Evolutionary conservation across 306 rosid genomes (phyloP).

Genomic region (Senna tora): DNA sequence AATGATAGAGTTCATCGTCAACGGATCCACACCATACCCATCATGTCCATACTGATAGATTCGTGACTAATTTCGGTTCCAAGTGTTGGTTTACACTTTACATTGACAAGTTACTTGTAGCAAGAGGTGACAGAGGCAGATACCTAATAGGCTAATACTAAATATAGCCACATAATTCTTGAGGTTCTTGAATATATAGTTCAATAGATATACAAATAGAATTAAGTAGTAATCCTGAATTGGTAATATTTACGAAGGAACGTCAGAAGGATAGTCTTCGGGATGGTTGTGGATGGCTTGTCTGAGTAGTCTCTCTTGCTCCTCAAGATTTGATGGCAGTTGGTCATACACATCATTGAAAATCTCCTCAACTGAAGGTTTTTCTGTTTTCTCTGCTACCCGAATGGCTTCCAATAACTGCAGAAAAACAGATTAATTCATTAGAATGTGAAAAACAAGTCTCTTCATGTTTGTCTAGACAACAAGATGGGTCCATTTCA

Average conservation of each 20-base stretch:
- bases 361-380: constrained; percentile 60
- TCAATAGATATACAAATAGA: background rate
- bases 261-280: constrained; percentile 64
- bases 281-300: constrained; percentile 49
- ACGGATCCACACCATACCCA: background rate
- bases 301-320: constrained; percentile 59
- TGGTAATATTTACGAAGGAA: constrained; percentile 55
- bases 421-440: constrained; percentile 12
- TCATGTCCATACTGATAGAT: background rate
- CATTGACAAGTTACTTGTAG: background rate
- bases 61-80: background rate
- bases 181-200: no score
- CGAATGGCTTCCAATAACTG: constrained; percentile 65
- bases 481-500: background rate
- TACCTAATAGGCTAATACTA: background rate
- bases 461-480: background rate
- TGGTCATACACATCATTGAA: constrained; percentile 68
- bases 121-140: background rate
- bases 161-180: no score
- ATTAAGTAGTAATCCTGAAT: constrained; percentile 22
- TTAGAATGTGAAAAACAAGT: constrained; percentile 28
- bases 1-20: background rate
- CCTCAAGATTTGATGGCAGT: constrained; percentile 60
- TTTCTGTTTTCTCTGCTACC: constrained; percentile 67
- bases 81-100: constrained; percentile 16